Base-by-base conservation (phyloP, 2,329 filamentous ascomycete species). In the Monilinia aucupariae region DNA sequence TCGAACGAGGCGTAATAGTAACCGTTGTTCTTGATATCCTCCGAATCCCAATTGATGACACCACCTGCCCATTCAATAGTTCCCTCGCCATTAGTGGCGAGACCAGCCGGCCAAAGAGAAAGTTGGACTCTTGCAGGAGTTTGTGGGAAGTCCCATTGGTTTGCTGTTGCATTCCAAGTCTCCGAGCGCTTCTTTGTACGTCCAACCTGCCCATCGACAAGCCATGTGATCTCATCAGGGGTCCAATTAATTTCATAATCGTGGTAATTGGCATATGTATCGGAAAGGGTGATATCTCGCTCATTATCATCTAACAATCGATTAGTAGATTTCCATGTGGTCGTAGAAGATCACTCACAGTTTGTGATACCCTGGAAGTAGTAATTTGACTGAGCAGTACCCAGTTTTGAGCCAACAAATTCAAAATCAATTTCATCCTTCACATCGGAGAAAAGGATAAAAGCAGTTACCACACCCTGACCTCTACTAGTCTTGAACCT, bases 371-470 rank as follows among this genome's bases (percentile, higher is more conserved):
- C 94, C 78, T 97, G 92, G 79, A 89, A 97, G 78, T 97, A 99
- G 81, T 87, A 99, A 80, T 99, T 99, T 74, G 92, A 94, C 80
- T 99, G 92, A 22, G 89, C 90, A 66, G 82, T 84, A 53, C 80
- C 73, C 66, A 96, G 80, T 72, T 97, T 90, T 51, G 83, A 83
- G 68, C 94, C 94, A 61, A 99, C 84, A 75, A 89, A 97, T 76
- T 99, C 94, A 75, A 91, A 97, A 78, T 99, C 94, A 72, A 99
- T 96, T 77, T 99, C 94, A 73, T 99, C 94, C 82, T 97, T 96
- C 73, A 96, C 89, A 72, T 97, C 93, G 43, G 90, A 92, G 76
- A 97, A 85, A 73, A 97, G 81, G 75, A 99, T 99, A 75, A 99
- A 99, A 37, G 92, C 93, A 2, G 92, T 96, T n/a, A 99, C 89